A percentile compares a stretch with the other conserved stretches of the same genome.
phyloP scores from a whole-genome alignment of 805 yeast species.

The Sugiyamaella americana region DNA sequence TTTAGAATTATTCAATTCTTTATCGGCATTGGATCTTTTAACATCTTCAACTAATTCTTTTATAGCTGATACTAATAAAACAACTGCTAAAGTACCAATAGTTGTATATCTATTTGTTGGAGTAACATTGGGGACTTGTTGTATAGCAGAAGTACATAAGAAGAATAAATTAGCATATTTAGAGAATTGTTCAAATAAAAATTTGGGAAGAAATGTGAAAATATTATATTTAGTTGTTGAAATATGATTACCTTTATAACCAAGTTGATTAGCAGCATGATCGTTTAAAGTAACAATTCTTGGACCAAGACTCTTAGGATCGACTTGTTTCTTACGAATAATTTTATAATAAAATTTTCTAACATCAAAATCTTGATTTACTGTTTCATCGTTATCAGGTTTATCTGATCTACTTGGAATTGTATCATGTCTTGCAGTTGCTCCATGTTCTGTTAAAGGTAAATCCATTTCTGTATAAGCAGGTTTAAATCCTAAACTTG shows the following conservation, averaged over 20 bases:
- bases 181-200: conserved; percentile 91
- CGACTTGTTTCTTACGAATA: conserved; percentile 24
- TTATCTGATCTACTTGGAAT: conserved; percentile 7
- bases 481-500: conserved; percentile 25
- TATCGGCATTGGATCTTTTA: conserved; percentile 82
- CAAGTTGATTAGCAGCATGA: conserved; percentile 45
- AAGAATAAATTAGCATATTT: conserved; percentile 95
- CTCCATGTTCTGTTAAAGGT: conserved; percentile 24
- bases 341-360: conserved; percentile 29
- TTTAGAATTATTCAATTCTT: conserved; percentile 75
- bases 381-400: conserved; percentile 10
- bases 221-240: conserved; percentile 92
- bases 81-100: conserved; percentile 81
- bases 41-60: conserved; percentile 89
- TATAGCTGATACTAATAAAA: conserved; percentile 81
- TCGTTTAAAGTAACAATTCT: conserved; percentile 67
- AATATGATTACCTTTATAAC: conserved; percentile 75
- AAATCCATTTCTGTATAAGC: conserved; percentile 29
- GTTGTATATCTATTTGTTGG: conserved; percentile 97
- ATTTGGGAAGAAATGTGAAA: conserved; percentile 91
- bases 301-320: conserved; percentile 40
- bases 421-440: conserved; percentile 4
- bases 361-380: conserved; percentile 32
- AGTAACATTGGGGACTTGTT: conserved; percentile 93
- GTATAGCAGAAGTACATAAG: conserved; percentile 84